Conservation (phyloP, 768 basidiomycete species). For the Gautieria morchelliformis region DNA sequence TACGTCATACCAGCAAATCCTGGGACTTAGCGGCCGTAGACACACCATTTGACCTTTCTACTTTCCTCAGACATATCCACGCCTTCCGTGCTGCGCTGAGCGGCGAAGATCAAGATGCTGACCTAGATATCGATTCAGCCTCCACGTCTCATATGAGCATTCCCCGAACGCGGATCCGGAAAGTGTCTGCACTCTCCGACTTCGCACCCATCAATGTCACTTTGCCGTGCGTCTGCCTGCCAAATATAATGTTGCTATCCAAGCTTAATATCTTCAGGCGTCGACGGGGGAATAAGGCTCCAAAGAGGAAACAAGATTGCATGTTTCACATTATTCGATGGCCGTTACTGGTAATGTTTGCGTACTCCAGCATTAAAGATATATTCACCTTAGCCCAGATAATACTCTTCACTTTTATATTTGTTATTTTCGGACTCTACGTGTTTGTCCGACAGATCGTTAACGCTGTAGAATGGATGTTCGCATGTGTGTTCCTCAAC, state of each 20-base stretch:
- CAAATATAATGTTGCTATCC: neutral
- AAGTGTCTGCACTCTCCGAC: constrained; percentile 77
- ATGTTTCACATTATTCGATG: constrained; percentile 72
- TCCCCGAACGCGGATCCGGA: constrained; percentile 47
- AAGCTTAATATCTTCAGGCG: constrained; percentile 21
- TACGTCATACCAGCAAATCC: constrained; percentile 27
- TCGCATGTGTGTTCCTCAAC: constrained; percentile 55
- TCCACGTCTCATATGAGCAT: constrained; percentile 22
- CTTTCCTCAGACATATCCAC: constrained; percentile 44
- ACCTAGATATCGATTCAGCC: constrained; percentile 24
- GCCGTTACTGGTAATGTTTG: constrained; percentile 64
- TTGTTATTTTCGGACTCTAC: constrained; percentile 77
- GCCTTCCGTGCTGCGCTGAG: constrained; percentile 71
- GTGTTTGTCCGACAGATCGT: constrained; percentile 85
- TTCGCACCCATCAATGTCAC: constrained; percentile 85
- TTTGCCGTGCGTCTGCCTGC: constrained; percentile 28
- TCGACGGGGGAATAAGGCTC: constrained; percentile 20
- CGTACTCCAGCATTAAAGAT: neutral
- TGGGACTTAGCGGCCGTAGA: neutral
- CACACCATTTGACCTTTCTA: neutral
- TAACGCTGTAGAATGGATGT: constrained; percentile 88
- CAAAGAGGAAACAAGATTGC: constrained; percentile 55
- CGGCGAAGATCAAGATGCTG: constrained; percentile 42
- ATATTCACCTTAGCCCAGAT: constrained; percentile 32
- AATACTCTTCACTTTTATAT: constrained; percentile 78